phyloP scores from a whole-genome alignment of 805 yeast genomes.

The Grigorovia transvaalensis region DNA sequence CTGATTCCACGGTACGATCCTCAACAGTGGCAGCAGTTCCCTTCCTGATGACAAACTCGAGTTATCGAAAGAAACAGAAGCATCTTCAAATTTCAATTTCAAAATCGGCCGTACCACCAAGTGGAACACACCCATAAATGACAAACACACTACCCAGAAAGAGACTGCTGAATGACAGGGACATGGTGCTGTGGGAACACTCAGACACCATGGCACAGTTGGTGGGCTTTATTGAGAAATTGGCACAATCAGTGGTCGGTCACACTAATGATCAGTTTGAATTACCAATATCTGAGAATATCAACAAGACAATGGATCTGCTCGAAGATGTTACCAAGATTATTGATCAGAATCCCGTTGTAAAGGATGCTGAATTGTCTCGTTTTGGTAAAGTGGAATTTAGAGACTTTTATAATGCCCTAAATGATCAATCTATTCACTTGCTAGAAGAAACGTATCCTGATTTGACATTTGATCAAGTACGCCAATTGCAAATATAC shows the following conservation, averaged over 20 bases:
- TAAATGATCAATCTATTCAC: slow-evolving; percentile 27
- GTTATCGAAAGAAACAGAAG: not conserved
- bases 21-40: not conserved
- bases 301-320: slow-evolving; percentile 29
- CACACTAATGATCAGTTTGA: slow-evolving; percentile 39
- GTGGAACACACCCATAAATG: not conserved
- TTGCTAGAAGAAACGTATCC: slow-evolving; percentile 17
- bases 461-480: slow-evolving; percentile 9
- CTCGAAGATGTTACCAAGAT: slow-evolving; percentile 38
- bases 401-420: slow-evolving; percentile 65
- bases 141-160: slow-evolving; percentile 24
- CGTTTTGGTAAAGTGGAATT: slow-evolving; percentile 91
- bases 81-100: not conserved
- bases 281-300: slow-evolving; percentile 29
- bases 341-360: slow-evolving; percentile 55
- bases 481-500: slow-evolving; percentile 45
- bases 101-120: not conserved
- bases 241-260: slow-evolving; percentile 61
- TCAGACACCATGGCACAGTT: slow-evolving; percentile 43
- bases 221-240: slow-evolving; percentile 40
- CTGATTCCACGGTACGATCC: not conserved
- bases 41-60: not conserved
- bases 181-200: slow-evolving; percentile 48
- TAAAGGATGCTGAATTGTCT: slow-evolving; percentile 48
- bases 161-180: slow-evolving; percentile 47